Evolutionary conservation across 176 grass and related monocot genomes (phyloP).

Genomic region (Musa acuminata): DNA sequence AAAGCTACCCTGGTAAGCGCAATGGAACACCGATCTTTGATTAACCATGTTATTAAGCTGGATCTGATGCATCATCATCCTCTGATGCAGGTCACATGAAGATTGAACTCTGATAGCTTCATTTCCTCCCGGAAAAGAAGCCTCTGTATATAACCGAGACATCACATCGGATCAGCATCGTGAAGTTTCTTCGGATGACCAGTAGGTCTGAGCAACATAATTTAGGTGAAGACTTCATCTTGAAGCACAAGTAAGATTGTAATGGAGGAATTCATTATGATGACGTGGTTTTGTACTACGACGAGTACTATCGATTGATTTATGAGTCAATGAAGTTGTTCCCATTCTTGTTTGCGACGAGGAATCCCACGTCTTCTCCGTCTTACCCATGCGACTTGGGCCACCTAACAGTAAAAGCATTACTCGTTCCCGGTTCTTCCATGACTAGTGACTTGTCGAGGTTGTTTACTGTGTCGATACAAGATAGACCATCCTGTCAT

Average conservation of each 20-base stretch:
- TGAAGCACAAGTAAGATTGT: not conserved
- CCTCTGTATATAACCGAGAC: conserved; percentile 22
- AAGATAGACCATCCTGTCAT: too few species aligned
- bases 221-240: not conserved
- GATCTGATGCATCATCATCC: not conserved
- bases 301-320: too few species aligned
- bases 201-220: not conserved
- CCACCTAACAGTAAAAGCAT: too few species aligned
- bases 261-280: not conserved
- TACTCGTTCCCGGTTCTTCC: too few species aligned
- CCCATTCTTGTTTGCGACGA: too few species aligned
- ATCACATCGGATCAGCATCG: not conserved
- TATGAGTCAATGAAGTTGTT: not conserved
- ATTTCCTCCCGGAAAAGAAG: not conserved
- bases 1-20: not conserved
- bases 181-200: not conserved
- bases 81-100: conserved; percentile 19
- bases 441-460: too few species aligned
- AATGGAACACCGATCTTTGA: too few species aligned
- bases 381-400: too few species aligned
- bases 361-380: too few species aligned
- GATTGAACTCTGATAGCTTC: conserved; percentile 22
- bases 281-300: conserved; percentile 6
- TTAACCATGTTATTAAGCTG: not conserved
- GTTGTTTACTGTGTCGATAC: too few species aligned